Base-by-base conservation (phyloP, 2,329 filamentous ascomycete genomes). In the Botrytis medusae region DNA sequence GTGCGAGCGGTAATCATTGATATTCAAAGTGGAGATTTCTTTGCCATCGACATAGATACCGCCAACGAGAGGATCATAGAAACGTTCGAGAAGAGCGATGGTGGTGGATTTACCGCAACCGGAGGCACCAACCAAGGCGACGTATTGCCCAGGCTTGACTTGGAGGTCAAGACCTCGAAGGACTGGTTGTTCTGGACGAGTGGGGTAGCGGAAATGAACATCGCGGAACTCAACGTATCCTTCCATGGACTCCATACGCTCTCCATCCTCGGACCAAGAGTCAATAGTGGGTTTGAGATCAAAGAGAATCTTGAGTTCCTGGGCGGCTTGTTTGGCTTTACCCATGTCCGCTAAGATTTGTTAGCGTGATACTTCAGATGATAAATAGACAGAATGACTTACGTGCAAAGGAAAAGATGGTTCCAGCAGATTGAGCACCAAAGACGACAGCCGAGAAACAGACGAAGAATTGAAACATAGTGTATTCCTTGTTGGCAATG, bases 61-160 rank as follows among this genome's bases (percentile, higher is more conserved):
- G 20, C 96, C 96, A 0, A 89, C 87, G 0, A 96, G 86, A 0
- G 95, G 93, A 78, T 98, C 94, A 81, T 98, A 98, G 84, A 98
- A 98, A 48, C 96, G 92, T 82, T 98, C 95, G 46, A 98, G 85
- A 6, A 98, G 87, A 5, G 93, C 92, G 80, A 98, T 97, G 0
- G 95, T 97, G 0, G 96, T 98, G 68, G 91, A 94, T 85, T 99
- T 98, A 73, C 96, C 96, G 80, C 95, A 97, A 4, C 96, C 95
- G 63, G 92, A 96, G 0, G 95, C 92, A n/a, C 96, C 96, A 14
- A 98, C 96, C 3, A 98, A 88, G 0, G 95, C 96, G 12, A 95
- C 88, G 78, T 95, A 96, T 80, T 95, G 92, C 6, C 93, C 93
- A 0, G 93, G 92, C 42, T 90, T 88, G 60, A 95, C 88, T 22